Conservation (phyloP, 2,329 filamentous ascomycete species). For the Fusarium nelsonii region DNA sequence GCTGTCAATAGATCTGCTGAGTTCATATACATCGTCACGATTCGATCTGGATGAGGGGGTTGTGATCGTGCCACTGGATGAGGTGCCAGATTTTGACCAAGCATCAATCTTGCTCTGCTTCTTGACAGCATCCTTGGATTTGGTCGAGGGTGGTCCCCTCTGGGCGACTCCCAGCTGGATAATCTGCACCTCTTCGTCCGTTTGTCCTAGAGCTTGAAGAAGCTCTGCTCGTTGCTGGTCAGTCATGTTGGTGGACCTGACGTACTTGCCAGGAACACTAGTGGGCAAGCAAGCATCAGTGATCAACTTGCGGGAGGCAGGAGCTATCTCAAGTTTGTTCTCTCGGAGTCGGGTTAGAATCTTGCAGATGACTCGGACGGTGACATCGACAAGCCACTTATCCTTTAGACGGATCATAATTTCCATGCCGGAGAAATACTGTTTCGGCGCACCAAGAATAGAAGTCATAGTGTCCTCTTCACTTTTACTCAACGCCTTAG, state of each 20-base stretch:
- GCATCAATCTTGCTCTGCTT: slow-evolving; percentile 72
- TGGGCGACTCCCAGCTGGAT: slow-evolving; percentile 55
- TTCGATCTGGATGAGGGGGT: slow-evolving; percentile 53
- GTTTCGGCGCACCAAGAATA: slow-evolving; percentile 56
- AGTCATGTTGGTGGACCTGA: slow-evolving; percentile 82
- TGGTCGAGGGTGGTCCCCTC: slow-evolving; percentile 36
- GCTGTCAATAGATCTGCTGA: slow-evolving; percentile 62
- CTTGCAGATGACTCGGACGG: slow-evolving; percentile 85
- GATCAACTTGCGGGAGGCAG: slow-evolving; percentile 70
- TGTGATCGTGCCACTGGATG: slow-evolving; percentile 40
- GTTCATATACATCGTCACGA: slow-evolving; percentile 61
- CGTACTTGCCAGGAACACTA: slow-evolving; percentile 64
- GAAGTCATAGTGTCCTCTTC: slow-evolving; percentile 56
- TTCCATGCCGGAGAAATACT: slow-evolving; percentile 75
- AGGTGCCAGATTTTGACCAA: slow-evolving; percentile 67
- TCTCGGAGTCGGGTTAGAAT: slow-evolving; percentile 85
- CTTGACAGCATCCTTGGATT: slow-evolving; percentile 57
- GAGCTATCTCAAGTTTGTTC: slow-evolving; percentile 77
- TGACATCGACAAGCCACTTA: slow-evolving; percentile 83
- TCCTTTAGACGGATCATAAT: slow-evolving; percentile 94
- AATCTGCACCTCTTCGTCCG: slow-evolving; percentile 66
- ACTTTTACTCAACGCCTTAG: slow-evolving; percentile 56
- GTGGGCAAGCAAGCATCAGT: slow-evolving; percentile 73
- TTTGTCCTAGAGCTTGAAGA: slow-evolving; percentile 70
- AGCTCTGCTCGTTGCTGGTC: slow-evolving; percentile 88